phyloP scores from a whole-genome alignment of 2,329 filamentous ascomycete genomes.

The Tolypocladium inflatum region DNA sequence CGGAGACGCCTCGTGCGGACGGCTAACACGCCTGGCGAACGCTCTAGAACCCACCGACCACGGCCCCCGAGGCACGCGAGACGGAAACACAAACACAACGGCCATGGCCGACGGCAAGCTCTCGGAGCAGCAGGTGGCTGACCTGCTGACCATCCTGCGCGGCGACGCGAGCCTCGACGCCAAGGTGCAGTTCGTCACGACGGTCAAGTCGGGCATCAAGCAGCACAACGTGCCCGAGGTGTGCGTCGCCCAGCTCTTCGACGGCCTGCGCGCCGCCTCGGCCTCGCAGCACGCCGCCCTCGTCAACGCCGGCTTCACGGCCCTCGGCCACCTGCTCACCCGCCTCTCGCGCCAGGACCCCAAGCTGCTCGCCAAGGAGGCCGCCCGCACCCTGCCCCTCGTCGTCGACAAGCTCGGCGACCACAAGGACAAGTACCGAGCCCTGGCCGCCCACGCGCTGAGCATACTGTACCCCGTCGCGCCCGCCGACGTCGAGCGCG shows the following conservation, averaged over 20 bases:
- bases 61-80: not conserved
- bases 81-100: not conserved
- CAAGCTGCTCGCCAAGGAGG: conserved; percentile 60
- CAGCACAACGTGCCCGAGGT: conserved; percentile 79
- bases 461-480: conserved; percentile 66
- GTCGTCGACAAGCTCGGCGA: conserved; percentile 82
- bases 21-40: not conserved
- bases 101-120: conserved; percentile 45
- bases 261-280: conserved; percentile 69
- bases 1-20: not conserved
- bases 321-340: conserved; percentile 78
- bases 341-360: conserved; percentile 79
- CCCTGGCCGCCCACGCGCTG: conserved; percentile 64
- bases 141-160: conserved; percentile 41
- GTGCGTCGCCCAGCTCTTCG: conserved; percentile 65
- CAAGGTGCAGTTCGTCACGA: conserved; percentile 62
- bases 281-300: conserved; percentile 68
- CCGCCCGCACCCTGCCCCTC: conserved; percentile 60
- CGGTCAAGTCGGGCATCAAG: conserved; percentile 81
- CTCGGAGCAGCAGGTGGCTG: conserved; percentile 47
- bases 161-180: conserved; percentile 59
- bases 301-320: conserved; percentile 76
- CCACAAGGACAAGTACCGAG: conserved; percentile 74
- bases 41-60: not conserved
- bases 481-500: conserved; percentile 66